Percentiles rank a stretch among this genome's conserved stretches.
Conservation (phyloP, 2,329 filamentous ascomycete species). For the Didymosphaeria variabile region DNA sequence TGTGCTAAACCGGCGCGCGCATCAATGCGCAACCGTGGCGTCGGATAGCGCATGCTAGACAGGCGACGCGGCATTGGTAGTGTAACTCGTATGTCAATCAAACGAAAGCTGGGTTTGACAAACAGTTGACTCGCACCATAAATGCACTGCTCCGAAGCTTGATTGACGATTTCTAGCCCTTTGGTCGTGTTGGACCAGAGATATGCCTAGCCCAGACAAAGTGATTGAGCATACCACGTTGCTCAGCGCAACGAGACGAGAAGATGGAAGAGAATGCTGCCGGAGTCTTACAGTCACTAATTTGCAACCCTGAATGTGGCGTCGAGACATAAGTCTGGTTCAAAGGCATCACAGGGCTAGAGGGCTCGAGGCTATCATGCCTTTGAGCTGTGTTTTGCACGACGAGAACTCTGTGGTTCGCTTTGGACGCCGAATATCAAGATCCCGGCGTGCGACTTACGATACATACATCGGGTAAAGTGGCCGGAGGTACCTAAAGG, state of each 20-base stretch:
- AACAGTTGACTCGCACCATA: conserved; percentile 8
- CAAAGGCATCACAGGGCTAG: neutral
- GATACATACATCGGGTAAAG: neutral
- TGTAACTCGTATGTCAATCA: conserved; percentile 28
- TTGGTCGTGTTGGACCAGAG: neutral
- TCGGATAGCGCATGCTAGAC: conserved; percentile 20
- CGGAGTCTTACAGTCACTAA: conserved; percentile 6
- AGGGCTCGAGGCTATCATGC: neutral
- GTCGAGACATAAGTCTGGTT: conserved; percentile 3
- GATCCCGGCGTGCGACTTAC: neutral
- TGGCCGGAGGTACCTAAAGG: neutral
- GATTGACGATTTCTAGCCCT: neutral
- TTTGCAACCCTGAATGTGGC: conserved; percentile 5
- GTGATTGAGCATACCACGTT: neutral
- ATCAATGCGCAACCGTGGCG: conserved; percentile 30
- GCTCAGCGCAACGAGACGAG: neutral
- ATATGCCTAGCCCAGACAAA: neutral
- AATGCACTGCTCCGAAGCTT: neutral
- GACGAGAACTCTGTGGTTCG: neutral
- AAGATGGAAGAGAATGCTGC: neutral
- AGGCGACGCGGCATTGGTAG: conserved; percentile 18
- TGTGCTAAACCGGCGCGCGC: conserved; percentile 1
- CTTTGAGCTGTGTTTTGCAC: neutral
- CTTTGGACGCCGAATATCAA: neutral
- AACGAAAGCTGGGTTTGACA: neutral